Evolutionary conservation across 2,329 filamentous ascomycete genomes (phyloP), one percentile per base, ranked within the genome.

Genomic region (Neonectria sp.): DNA sequence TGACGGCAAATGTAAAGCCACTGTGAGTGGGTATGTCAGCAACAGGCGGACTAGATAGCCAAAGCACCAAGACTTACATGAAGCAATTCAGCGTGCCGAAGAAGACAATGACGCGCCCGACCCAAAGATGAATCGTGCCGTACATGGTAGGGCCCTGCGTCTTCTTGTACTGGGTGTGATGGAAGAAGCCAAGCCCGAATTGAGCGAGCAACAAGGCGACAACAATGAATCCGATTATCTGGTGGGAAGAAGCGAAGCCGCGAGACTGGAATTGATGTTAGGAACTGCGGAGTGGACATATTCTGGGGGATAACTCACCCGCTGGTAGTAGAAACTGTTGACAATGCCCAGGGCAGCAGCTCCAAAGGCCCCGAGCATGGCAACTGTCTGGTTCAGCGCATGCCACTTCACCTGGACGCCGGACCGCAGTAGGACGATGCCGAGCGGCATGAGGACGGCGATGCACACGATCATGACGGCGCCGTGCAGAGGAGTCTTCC

Each of bases 161-260:
- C 75, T 82, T 80, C 72, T 84, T 86, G 76, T 82, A 89, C 43
- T 86, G 81, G 53, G 83, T 80, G 72, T 91, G 89, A 70, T 90
- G 87, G 62, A 89, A 70, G 68, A 87, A 81, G 31, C 89, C 89
- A 15, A 91, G 76, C 2, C 80, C 77, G 66, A 89, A 85, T 71
- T 91, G 88, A 6, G 75, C 79, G 17, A 91, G 76, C 58, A 90
- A 78, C 56, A 86, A 82, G 49, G 83, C 78, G 52, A 88, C 80
- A 45, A 90, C 79, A 17, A 90, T 75, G 63, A 89, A 81, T 9
- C 90, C 90, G 63, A 92, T 79, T 56, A 91, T 82, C 73, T 91
- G 89, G 73, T 91, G 90, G 9, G 83, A 78, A 1, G 83, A 83
- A 51, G 82, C 83, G 77, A 89, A 88, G 11, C 79, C 79, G 56